Evolutionary conservation across 192 early-diverging fungal genomes (phyloP), one percentile per base, ranked within the genome.

Genomic region (Linnemannia zychae): DNA sequence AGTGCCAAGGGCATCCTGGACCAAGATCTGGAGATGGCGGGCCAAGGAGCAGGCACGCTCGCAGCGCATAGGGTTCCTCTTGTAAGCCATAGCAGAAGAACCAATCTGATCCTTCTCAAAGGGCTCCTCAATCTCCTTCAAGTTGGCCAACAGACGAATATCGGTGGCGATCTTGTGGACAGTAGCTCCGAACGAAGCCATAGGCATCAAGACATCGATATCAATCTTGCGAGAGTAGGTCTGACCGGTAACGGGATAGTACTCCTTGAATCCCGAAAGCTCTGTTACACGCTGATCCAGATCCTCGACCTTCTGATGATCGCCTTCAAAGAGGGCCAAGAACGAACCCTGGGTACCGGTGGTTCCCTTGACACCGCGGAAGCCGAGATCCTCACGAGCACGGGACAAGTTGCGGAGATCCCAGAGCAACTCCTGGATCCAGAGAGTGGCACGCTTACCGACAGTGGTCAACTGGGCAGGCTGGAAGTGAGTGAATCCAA

Each of bases 71-170:
- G 98, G 98, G 92, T 99, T 99, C 78, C 98, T 95, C 95, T 99
- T 99, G 91, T 99, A 99, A 75, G 98, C 98, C 98, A 99, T 99
- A 75, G 98, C 98, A 36, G 96, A 97, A 37, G 95, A 96, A 11
- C 98, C 98, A 75, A 99, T 99, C 90, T 99, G 98, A 89, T 99
- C 97, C 91, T 97, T 98, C 90, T 99, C 98, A 74, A 99, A 99
- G 33, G 98, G 98, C 88, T 99, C 98, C 89, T 99, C 98, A 57
- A 99, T 92, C 82, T 99, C 98, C 93, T 99, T 99, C 72, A 99
- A 89, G 78, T 97, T 96, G 33, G 97, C 98, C 77, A 99, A 90
- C 48, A 99, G 91, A 53, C 98, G 94, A 77, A 99, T 96, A 86
- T 99, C 98, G 17, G 97, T 97, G 2, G 97, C 97, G 71, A 99